Conservation (phyloP, 768 basidiomycete species). For the Hericium erinaceus region DNA sequence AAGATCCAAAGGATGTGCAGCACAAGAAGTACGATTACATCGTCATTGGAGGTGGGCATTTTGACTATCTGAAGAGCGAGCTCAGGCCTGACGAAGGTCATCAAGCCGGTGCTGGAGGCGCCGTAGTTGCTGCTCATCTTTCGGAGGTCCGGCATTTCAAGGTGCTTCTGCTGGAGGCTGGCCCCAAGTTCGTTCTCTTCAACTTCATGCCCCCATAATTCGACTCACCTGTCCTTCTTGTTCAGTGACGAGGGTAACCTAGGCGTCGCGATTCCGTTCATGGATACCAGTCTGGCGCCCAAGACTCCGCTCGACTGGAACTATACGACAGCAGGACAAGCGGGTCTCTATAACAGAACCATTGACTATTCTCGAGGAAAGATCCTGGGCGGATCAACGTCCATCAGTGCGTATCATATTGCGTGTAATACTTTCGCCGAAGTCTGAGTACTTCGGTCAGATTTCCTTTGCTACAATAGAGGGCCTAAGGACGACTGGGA, state of each 20-base stretch:
- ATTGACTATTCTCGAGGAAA: slow-evolving; percentile 13
- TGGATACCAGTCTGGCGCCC: not conserved
- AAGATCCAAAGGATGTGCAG: not conserved
- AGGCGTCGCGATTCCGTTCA: not conserved
- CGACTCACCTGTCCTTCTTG: not conserved
- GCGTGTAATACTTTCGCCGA: no score
- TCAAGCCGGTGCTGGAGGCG: slow-evolving; percentile 11
- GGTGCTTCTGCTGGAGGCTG: slow-evolving; percentile 15
- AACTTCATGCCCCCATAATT: slow-evolving; percentile 12
- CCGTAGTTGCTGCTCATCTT: slow-evolving; percentile 12
- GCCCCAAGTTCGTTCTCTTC: not conserved
- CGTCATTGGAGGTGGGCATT: slow-evolving; percentile 1
- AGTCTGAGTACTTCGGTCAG: not conserved
- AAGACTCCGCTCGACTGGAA: slow-evolving; percentile 13
- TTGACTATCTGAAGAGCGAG: not conserved
- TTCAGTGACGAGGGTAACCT: not conserved
- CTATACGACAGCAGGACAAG: slow-evolving; percentile 13
- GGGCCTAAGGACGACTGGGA: slow-evolving; percentile 14
- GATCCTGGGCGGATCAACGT: slow-evolving; percentile 11
- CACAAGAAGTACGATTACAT: slow-evolving; percentile 4
- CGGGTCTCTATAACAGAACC: slow-evolving; percentile 4
- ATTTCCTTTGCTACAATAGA: slow-evolving; percentile 8
- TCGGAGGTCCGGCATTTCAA: slow-evolving; percentile 3
- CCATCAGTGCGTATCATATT: slow-evolving; percentile 10
- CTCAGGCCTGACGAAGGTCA: not conserved